These are phyloP conservation scores for Stagonosporopsis vannaccii DNA, from an alignment of 2,329 filamentous ascomycete genomes.

Conservation along the genomic window DNA sequence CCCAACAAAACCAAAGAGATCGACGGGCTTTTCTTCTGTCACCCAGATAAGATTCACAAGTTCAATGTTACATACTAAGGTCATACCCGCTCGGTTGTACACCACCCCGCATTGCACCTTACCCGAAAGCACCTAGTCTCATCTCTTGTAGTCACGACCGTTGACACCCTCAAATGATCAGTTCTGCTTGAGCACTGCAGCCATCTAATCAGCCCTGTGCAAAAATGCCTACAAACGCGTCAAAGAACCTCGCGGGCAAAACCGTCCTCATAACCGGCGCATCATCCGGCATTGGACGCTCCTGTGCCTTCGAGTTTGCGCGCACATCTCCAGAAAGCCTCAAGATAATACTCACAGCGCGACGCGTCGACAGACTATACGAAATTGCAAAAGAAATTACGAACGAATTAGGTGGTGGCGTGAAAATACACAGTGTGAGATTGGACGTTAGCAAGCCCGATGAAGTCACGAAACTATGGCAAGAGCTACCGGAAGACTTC, in stretches of 20 bases:
- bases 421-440: constrained; percentile 73
- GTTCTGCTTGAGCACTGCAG: not conserved
- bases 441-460: constrained; percentile 82
- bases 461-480: constrained; percentile 75
- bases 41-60: not conserved
- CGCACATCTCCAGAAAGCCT: constrained; percentile 77
- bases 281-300: constrained; percentile 85
- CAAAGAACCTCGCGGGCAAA: constrained; percentile 85
- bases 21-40: not conserved
- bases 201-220: not conserved
- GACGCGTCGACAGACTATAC: constrained; percentile 77
- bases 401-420: constrained; percentile 72
- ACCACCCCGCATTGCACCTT: constrained; percentile 10
- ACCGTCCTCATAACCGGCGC: constrained; percentile 90
- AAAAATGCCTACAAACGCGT: constrained; percentile 47
- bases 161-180: not conserved
- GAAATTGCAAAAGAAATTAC: constrained; percentile 76
- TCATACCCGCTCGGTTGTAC: constrained; percentile 1
- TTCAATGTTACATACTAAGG: not conserved
- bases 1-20: not conserved
- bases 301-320: constrained; percentile 86
- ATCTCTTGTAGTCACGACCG: not conserved
- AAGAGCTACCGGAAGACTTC: constrained; percentile 77
- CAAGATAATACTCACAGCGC: constrained; percentile 83
- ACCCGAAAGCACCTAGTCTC: not conserved